A percentile compares a stretch with the other conserved stretches of the same genome.
Conservation (phyloP, 768 basidiomycete genomes). For the Leucosporidium creatinivorum region DNA sequence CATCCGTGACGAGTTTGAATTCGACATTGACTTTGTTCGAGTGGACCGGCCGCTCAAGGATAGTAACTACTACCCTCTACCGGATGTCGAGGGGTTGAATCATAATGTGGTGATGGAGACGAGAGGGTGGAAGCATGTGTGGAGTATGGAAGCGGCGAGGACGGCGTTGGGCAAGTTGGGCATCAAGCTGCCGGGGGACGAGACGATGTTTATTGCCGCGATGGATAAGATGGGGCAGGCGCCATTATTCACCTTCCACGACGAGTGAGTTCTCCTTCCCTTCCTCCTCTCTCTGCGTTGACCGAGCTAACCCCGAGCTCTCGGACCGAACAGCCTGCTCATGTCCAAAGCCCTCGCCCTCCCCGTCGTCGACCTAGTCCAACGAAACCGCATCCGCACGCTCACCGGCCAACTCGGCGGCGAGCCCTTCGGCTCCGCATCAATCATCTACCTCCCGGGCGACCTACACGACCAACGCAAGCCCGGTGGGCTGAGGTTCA, state of each 20-base stretch:
- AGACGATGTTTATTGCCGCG: background rate
- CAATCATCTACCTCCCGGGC: slow-evolving; percentile 5
- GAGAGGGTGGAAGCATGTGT: too few species aligned
- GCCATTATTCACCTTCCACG: background rate
- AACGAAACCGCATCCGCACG: background rate
- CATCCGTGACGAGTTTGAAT: too few species aligned
- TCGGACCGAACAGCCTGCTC: background rate
- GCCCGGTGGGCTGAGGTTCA: slow-evolving; percentile 15
- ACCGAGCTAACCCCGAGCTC: background rate
- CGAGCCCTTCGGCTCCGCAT: background rate
- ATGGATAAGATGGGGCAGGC: background rate
- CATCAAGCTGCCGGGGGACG: too few species aligned
- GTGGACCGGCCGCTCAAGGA: too few species aligned
- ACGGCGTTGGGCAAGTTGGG: too few species aligned
- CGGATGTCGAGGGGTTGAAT: too few species aligned
- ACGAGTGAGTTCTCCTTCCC: background rate
- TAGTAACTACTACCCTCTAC: too few species aligned
- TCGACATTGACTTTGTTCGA: too few species aligned
- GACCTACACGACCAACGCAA: slow-evolving; percentile 15
- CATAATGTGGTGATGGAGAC: too few species aligned
- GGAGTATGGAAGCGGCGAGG: too few species aligned
- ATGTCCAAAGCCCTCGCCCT: slow-evolving; percentile 13
- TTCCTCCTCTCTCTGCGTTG: too few species aligned
- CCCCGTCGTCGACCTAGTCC: slow-evolving; percentile 5
- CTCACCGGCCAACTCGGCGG: background rate